Evolutionary conservation across 192 early-diverging fungal species (phyloP).

Genomic region (Coemansia sp.): DNA sequence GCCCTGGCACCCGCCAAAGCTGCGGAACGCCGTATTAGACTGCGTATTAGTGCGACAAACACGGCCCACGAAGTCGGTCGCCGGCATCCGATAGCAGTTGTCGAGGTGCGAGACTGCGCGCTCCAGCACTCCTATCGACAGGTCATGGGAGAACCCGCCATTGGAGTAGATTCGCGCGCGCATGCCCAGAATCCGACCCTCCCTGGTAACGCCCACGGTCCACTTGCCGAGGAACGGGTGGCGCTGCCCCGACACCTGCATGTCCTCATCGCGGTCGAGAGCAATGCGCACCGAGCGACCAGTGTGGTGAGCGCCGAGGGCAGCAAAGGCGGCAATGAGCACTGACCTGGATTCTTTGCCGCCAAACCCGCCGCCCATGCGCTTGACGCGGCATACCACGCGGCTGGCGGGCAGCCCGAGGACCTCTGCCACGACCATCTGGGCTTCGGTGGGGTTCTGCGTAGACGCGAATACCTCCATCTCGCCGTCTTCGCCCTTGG

Average conservation of each 20-base stretch:
- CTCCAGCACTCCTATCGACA: conserved; percentile 70
- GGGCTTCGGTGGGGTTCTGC: conserved; percentile 77
- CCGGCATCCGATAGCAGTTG: conserved; percentile 77
- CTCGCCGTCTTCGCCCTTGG: conserved; percentile 74
- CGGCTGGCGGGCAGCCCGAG: conserved; percentile 71
- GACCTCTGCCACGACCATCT: conserved; percentile 67
- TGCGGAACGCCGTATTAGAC: conserved; percentile 85
- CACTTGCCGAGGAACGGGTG: conserved; percentile 81
- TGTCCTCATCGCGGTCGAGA: conserved; percentile 85
- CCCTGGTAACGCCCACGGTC: conserved; percentile 67
- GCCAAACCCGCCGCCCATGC: conserved; percentile 87
- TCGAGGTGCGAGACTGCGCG: conserved; percentile 76
- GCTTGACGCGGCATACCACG: conserved; percentile 74
- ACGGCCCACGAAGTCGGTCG: conserved; percentile 62
- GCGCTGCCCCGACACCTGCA: conserved; percentile 68
- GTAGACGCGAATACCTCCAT: conserved; percentile 75
- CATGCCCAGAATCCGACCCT: conserved; percentile 66
- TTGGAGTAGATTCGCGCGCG: conserved; percentile 62
- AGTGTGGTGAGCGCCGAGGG: conserved; percentile 70
- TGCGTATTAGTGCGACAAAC: conserved; percentile 81
- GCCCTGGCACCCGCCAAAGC: conserved; percentile 86
- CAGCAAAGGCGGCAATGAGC: conserved; percentile 61
- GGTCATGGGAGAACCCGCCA: conserved; percentile 66
- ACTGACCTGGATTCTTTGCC: conserved; percentile 73
- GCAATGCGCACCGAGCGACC: conserved; percentile 69